Conservation (phyloP, 345 rosid species). For the Dipteronia sinensis region DNA sequence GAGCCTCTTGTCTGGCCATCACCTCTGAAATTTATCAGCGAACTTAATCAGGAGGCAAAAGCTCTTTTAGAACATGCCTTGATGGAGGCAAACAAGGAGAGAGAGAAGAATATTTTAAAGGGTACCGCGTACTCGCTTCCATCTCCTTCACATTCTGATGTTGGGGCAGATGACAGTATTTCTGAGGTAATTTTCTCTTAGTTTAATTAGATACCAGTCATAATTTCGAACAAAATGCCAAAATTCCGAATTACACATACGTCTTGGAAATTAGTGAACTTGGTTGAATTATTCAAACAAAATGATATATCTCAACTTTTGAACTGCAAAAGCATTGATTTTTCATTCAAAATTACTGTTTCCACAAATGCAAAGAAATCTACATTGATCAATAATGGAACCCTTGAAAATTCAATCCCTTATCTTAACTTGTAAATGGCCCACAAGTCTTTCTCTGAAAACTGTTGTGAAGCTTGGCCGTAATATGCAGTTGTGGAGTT, state of each 20-base stretch:
- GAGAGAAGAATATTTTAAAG: constrained; percentile 82
- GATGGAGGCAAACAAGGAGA: constrained; percentile 84
- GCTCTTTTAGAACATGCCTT: constrained; percentile 76
- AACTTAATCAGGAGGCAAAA: constrained; percentile 85
- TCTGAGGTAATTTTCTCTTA: constrained; percentile 64
- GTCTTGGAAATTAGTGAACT: neutral
- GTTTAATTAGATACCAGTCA: neutral
- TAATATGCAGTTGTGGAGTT: neutral
- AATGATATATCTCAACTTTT: neutral
- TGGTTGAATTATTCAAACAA: constrained; percentile 4
- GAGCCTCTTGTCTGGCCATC: constrained; percentile 99
- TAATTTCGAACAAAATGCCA: neutral
- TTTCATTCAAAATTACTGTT: neutral
- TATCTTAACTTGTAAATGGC: neutral
- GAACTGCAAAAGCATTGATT: neutral
- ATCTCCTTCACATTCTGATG: constrained; percentile 70
- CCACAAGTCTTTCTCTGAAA: neutral
- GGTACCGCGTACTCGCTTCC: constrained; percentile 59
- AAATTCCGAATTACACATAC: neutral
- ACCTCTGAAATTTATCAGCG: constrained; percentile 93
- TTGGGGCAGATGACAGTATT: constrained; percentile 64
- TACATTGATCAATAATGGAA: neutral
- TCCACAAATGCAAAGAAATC: neutral
- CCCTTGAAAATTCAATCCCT: neutral
- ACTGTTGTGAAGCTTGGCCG: neutral